phyloP scores from a whole-genome alignment of 108 stramenopile genomes.

The Cyclotella atomus region DNA sequence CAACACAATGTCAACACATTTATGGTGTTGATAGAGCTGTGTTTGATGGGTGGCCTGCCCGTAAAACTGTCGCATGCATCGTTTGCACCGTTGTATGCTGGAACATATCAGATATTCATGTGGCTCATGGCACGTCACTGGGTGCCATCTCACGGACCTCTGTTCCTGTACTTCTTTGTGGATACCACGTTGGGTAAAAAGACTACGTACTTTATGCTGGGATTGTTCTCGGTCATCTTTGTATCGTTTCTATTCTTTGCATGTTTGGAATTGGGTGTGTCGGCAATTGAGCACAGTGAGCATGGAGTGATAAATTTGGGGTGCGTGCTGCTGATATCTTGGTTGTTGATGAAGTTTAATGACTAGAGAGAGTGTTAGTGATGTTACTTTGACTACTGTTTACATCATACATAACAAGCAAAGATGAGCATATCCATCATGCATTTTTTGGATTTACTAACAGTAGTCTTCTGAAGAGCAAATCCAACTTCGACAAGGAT shows the following conservation, averaged over 20 bases:
- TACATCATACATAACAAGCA: too few species aligned
- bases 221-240: slow-evolving; percentile 42
- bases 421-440: too few species aligned
- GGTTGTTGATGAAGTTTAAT: slow-evolving; percentile 38
- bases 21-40: slow-evolving; percentile 56
- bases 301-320: slow-evolving; percentile 27
- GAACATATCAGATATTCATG: slow-evolving; percentile 57
- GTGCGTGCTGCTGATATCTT: slow-evolving; percentile 18
- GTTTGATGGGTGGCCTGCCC: slow-evolving; percentile 60
- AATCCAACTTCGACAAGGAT: too few species aligned
- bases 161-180: slow-evolving; percentile 69
- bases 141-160: slow-evolving; percentile 48
- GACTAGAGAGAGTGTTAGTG: too few species aligned
- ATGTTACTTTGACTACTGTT: background rate
- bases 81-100: slow-evolving; percentile 53
- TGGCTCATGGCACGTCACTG: slow-evolving; percentile 56
- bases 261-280: slow-evolving; percentile 25
- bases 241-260: slow-evolving; percentile 55
- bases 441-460: too few species aligned
- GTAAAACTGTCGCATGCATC: slow-evolving; percentile 52
- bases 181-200: slow-evolving; percentile 63
- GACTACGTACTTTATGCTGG: slow-evolving; percentile 56
- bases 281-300: slow-evolving; percentile 15
- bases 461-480: too few species aligned
- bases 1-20: slow-evolving; percentile 66